Conservation (phyloP, 2,329 filamentous ascomycete genomes). For the Aspergillus pseudoterreus region DNA sequence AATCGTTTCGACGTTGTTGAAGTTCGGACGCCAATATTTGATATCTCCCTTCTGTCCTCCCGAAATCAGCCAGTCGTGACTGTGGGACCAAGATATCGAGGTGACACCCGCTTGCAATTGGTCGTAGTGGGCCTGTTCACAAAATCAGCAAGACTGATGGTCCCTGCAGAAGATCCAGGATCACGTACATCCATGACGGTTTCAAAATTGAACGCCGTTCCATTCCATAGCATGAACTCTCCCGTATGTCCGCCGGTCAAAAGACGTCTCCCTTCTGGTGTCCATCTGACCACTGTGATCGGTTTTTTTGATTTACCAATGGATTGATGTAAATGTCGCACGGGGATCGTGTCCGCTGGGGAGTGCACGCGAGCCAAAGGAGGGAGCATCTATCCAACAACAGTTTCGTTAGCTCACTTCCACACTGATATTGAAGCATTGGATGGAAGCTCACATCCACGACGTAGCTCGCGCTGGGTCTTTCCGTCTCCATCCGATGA, state of each 20-base stretch:
- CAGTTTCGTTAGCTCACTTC: slow-evolving; percentile 4
- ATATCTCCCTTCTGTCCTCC: slow-evolving; percentile 92
- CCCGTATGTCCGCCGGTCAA: slow-evolving; percentile 93
- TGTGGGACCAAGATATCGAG: slow-evolving; percentile 71
- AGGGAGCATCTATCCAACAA: slow-evolving; percentile 68
- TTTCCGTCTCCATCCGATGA: slow-evolving; percentile 70
- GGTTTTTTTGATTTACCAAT: slow-evolving; percentile 98
- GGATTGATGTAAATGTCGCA: slow-evolving; percentile 96
- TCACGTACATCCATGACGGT: slow-evolving; percentile 82
- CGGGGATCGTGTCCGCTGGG: slow-evolving; percentile 82
- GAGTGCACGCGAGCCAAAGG: slow-evolving; percentile 70
- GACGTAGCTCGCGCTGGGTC: slow-evolving; percentile 84
- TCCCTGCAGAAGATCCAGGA: not conserved
- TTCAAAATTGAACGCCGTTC: slow-evolving; percentile 98
- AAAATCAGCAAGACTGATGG: slow-evolving; percentile 8
- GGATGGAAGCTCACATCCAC: slow-evolving; percentile 63
- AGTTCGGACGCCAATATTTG: slow-evolving; percentile 99
- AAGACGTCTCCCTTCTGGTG: slow-evolving; percentile 85
- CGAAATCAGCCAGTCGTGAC: slow-evolving; percentile 94
- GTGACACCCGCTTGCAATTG: slow-evolving; percentile 44
- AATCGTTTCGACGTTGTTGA: slow-evolving; percentile 96
- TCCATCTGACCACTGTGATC: slow-evolving; percentile 96
- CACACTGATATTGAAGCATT: no score
- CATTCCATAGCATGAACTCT: slow-evolving; percentile 98
- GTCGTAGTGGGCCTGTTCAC: slow-evolving; percentile 66